These are phyloP conservation scores for Miamiensis avidus DNA, from an alignment of 169 alveolate genomes.

Conservation along the genomic window DNA sequence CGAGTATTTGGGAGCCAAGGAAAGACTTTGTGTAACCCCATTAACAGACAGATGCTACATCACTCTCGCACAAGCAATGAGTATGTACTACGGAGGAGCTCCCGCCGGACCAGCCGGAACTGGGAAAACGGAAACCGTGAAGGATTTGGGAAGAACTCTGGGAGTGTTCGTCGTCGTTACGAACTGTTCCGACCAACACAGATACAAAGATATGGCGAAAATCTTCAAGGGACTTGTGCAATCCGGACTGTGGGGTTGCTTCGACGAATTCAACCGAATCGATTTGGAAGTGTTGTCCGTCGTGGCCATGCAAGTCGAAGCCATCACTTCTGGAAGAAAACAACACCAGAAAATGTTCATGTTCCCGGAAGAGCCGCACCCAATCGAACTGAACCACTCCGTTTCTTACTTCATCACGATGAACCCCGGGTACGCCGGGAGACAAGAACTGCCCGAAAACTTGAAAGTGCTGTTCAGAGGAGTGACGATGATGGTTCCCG, in stretches of 20 bases:
- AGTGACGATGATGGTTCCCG: constrained; percentile 97
- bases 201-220: constrained; percentile 96
- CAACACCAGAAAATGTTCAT: constrained; percentile 82
- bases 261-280: constrained; percentile 95
- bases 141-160: constrained; percentile 94
- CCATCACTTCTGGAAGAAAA: constrained; percentile 91
- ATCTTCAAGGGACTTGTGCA: constrained; percentile 94
- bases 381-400: constrained; percentile 82
- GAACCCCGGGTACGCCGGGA: constrained; percentile 97
- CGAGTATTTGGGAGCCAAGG: constrained; percentile 95
- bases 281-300: constrained; percentile 93
- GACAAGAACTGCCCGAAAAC: constrained; percentile 94
- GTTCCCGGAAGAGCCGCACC: constrained; percentile 92
- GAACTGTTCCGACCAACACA: constrained; percentile 95
- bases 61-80: constrained; percentile 93
- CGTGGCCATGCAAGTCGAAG: constrained; percentile 94
- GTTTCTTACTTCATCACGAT: constrained; percentile 93
- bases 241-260: constrained; percentile 95
- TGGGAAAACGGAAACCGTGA: constrained; percentile 95
- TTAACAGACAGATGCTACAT: constrained; percentile 94
- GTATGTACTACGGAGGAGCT: constrained; percentile 96
- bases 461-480: constrained; percentile 93
- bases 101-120: constrained; percentile 96
- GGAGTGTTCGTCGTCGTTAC: constrained; percentile 96
- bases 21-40: constrained; percentile 94